Evolutionary conservation across 345 rosid genomes (phyloP).

Genomic region (Citrus medica): DNA sequence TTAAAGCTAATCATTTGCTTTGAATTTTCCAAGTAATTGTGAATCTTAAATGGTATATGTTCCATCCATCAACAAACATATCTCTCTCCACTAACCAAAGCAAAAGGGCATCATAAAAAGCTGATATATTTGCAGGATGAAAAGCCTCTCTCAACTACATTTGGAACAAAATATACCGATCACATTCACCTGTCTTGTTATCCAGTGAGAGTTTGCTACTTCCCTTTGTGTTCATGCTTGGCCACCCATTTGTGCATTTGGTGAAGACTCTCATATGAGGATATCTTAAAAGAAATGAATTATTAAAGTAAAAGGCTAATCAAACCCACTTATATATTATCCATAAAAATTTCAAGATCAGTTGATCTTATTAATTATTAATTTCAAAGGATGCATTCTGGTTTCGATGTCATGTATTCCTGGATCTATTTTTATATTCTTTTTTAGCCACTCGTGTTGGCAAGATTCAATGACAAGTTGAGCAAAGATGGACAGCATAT

Average conservation of each 20-base stretch:
- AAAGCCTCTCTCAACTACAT: slow-evolving; percentile 32
- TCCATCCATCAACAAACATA: slow-evolving; percentile 40
- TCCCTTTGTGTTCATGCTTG: slow-evolving; percentile 14
- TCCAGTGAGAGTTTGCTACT: slow-evolving; percentile 11
- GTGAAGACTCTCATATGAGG: slow-evolving; percentile 20
- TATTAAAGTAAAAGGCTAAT: slow-evolving; percentile 14
- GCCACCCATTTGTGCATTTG: not conserved
- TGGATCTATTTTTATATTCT: not conserved
- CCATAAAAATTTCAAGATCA: not conserved
- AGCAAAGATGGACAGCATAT: not conserved
- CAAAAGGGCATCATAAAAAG: slow-evolving; percentile 50
- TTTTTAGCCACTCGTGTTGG: slow-evolving; percentile 2
- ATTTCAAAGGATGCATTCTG: not conserved
- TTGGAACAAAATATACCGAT: slow-evolving; percentile 28
- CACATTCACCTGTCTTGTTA: slow-evolving; percentile 20
- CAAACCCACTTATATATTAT: not conserved
- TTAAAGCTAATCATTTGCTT: slow-evolving; percentile 38
- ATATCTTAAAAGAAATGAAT: slow-evolving; percentile 14
- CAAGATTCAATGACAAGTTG: not conserved
- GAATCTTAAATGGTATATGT: slow-evolving; percentile 44
- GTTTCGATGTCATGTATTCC: not conserved
- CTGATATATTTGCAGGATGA: slow-evolving; percentile 40
- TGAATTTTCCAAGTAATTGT: slow-evolving; percentile 31
- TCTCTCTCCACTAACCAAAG: slow-evolving; percentile 46
- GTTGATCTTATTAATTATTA: not conserved